Base-by-base conservation (phyloP, 805 yeast genomes). In the Myxozyma udenii region DNA sequence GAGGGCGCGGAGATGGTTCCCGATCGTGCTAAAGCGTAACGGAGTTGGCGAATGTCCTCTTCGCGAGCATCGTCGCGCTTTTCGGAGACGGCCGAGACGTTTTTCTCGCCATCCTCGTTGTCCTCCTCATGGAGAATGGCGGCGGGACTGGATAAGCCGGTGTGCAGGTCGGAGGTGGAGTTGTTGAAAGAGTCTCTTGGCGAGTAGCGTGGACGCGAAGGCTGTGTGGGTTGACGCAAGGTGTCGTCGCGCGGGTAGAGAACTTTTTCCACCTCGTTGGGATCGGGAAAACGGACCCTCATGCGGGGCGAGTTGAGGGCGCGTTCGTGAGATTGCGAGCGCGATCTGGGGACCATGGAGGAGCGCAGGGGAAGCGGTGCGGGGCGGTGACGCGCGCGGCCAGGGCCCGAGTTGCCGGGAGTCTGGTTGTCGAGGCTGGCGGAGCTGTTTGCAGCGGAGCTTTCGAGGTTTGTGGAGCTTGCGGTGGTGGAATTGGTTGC, bases 221-320 rank as follows among this genome's bases (percentile, higher is more conserved):
- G 33, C 30, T n/a, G 41, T 1, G 37, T 32, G 9, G 39, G 22
- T 1, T 3, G 24, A 25, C 19, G 12, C 35, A 26, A 24, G 42
- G 14, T 26, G 49, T 45, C 41, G 44, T 53, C 58, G 23, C 47
- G 42, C 9, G 67, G 63, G 25, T 53, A 63, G 11, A 58, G 51
- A 11, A 62, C 62, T 14, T 53, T 33, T 26, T 50, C 51, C 5
- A 60, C 61, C 38, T 61, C 57, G 50, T 65, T 64, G 48, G 54
- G 64, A 16, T 46, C 62, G n/a, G 66, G 65, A 44, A 62, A 62
- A 3, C 65, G 59, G 14, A 63, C 66, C 22, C 66, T 44, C 35
- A 50, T 11, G 26, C 28, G 35, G 30, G 58, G 57, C 53, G 58
- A 51, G 32, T 53, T 54, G 28, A 44, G 18, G 37, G 50, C 52